phyloP scores from a whole-genome alignment of 2,329 filamentous ascomycete genomes.

The Colletotrichum orbiculare region DNA sequence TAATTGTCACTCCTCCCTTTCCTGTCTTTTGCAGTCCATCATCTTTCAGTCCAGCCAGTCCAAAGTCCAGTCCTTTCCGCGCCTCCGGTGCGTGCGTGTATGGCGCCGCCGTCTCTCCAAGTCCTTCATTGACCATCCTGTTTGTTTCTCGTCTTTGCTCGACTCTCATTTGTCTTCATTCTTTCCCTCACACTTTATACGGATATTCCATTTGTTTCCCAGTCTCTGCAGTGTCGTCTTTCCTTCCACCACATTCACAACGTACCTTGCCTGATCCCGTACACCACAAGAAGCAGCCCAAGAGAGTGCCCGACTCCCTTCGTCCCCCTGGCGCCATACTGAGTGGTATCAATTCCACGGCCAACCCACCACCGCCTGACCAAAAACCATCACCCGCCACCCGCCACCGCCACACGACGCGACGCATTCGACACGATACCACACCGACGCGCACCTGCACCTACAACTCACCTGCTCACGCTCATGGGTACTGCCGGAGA shows the following conservation, averaged over 20 bases:
- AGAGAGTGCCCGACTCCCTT: not conserved
- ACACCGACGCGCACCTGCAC: not conserved
- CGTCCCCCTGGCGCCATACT: not conserved
- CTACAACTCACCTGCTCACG: not conserved
- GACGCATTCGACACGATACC: constrained; percentile 9
- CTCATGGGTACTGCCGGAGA: constrained; percentile 47
- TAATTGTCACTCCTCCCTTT: constrained; percentile 3
- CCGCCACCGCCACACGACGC: constrained; percentile 16
- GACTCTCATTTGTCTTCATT: not conserved
- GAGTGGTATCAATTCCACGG: too few species aligned
- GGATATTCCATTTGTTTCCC: not conserved
- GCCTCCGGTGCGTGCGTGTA: not conserved
- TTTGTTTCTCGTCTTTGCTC: constrained; percentile 3
- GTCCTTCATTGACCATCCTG: not conserved
- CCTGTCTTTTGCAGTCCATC: not conserved
- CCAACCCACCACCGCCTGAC: constrained; percentile 3
- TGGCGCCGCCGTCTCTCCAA: constrained; percentile 2
- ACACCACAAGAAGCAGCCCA: not conserved
- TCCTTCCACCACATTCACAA: not conserved
- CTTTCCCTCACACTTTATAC: not conserved
- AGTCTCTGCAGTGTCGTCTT: not conserved
- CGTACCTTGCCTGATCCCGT: not conserved
- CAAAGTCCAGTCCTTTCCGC: not conserved
- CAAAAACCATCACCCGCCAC: constrained; percentile 2
- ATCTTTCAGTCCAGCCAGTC: not conserved